A percentile compares a stretch with the other conserved stretches of the same genome.
Conservation (phyloP, 2,329 filamentous ascomycete genomes). For the Colletotrichum sp. region DNA sequence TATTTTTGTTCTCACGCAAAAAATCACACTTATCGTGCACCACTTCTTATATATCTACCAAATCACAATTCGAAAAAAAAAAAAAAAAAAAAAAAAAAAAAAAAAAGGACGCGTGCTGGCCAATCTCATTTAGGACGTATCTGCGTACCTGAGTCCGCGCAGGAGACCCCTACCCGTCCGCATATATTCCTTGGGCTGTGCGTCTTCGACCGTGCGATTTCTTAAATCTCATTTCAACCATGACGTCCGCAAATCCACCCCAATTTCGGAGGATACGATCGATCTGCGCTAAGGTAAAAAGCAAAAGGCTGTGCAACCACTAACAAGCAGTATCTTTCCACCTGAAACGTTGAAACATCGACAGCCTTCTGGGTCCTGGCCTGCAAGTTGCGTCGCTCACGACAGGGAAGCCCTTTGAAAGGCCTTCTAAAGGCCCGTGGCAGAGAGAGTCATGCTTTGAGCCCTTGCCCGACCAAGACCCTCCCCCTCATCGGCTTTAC, state of each 20-base stretch:
- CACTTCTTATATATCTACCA: no score
- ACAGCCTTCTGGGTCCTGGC: conserved; percentile 10
- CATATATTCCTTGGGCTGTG: neutral
- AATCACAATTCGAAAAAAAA: no score
- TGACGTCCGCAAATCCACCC: conserved; percentile 17
- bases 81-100: neutral
- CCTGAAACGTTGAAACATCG: conserved; percentile 21
- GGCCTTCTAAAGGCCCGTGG: neutral
- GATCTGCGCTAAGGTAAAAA: conserved; percentile 19
- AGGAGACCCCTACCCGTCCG: neutral
- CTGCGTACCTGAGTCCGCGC: neutral
- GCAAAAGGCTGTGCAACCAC: conserved; percentile 2
- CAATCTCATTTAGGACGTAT: neutral
- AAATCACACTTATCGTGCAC: no score
- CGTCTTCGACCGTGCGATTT: neutral
- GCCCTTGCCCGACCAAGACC: neutral
- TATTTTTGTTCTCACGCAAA: no score
- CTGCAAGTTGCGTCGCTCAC: neutral
- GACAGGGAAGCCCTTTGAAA: neutral
- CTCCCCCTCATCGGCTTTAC: conserved; percentile 5
- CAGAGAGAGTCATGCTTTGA: conserved; percentile 1
- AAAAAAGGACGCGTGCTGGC: neutral
- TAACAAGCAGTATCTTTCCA: conserved; percentile 4
- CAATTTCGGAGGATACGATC: conserved; percentile 22
- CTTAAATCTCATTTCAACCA: conserved; percentile 13